Evolutionary conservation across 495 filamentous ascomycete species (phyloP).

Genomic region (Hypomontagnella submonticulosa): DNA sequence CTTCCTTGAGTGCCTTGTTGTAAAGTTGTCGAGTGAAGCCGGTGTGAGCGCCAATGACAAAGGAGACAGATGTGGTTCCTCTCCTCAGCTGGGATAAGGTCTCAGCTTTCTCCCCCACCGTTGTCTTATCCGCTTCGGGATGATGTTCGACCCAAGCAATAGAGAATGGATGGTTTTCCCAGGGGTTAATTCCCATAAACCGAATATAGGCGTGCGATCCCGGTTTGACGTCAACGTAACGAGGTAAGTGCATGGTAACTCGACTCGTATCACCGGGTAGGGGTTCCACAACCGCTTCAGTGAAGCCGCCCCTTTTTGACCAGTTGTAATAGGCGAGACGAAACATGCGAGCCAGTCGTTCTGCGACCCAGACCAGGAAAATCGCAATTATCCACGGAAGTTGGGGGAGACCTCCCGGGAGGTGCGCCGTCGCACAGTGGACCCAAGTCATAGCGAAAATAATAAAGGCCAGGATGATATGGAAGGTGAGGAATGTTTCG

Average conservation of each 20-base stretch:
- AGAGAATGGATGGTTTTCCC: slow-evolving; percentile 94
- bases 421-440: slow-evolving; percentile 64
- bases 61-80: slow-evolving; percentile 68
- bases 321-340: slow-evolving; percentile 79
- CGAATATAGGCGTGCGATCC: slow-evolving; percentile 92
- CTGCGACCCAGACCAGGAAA: slow-evolving; percentile 79
- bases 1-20: slow-evolving; percentile 53
- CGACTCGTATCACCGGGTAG: slow-evolving; percentile 85
- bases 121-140: slow-evolving; percentile 38
- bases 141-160: slow-evolving; percentile 79
- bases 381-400: slow-evolving; percentile 73
- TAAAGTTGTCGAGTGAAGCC: slow-evolving; percentile 89
- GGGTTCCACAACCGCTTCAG: slow-evolving; percentile 77
- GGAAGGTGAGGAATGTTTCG: slow-evolving; percentile 88
- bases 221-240: slow-evolving; percentile 79
- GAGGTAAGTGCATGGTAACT: slow-evolving; percentile 82
- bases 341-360: slow-evolving; percentile 74
- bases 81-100: slow-evolving; percentile 39
- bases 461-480: slow-evolving; percentile 75
- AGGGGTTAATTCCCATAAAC: slow-evolving; percentile 76
- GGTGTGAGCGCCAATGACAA: slow-evolving; percentile 84
- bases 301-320: slow-evolving; percentile 63
- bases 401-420: slow-evolving; percentile 66
- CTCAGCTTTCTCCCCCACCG: slow-evolving; percentile 36
- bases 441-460: slow-evolving; percentile 73